phyloP scores from a whole-genome alignment of 345 rosid species.

The Citrus medica region DNA sequence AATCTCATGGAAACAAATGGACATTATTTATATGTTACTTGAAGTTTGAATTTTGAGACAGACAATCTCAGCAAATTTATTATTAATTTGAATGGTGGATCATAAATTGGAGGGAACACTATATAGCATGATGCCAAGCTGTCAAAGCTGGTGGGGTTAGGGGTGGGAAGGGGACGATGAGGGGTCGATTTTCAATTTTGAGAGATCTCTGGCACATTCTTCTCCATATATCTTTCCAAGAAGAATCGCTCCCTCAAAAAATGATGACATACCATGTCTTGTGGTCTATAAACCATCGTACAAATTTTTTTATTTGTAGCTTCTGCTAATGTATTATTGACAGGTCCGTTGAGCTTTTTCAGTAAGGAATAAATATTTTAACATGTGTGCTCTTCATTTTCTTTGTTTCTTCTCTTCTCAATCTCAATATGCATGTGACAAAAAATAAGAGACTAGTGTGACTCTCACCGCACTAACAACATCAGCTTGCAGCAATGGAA shows the following conservation, averaged over 20 bases:
- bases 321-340: background rate
- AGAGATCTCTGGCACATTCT: constrained; percentile 6
- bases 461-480: background rate
- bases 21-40: too few relatives aligned
- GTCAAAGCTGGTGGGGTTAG: background rate
- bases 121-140: constrained; percentile 9
- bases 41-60: too few relatives aligned
- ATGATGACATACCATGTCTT: constrained; percentile 16
- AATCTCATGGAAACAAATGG: too few relatives aligned
- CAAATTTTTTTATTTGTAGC: constrained; percentile 1
- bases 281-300: constrained; percentile 37
- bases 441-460: background rate
- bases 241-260: constrained; percentile 16
- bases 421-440: background rate
- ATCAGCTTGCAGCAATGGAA: background rate
- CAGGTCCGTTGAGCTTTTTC: too few relatives aligned
- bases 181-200: too few relatives aligned
- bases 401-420: background rate
- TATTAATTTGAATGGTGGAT: background rate
- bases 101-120: constrained; percentile 6
- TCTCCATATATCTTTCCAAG: constrained; percentile 17
- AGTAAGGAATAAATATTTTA: background rate
- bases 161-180: background rate
- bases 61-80: too few relatives aligned
- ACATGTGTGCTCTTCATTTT: constrained; percentile 6